Evolutionary conservation across 2,329 filamentous ascomycete genomes (phyloP), one percentile per base, ranked within the genome.

Genomic region (Aspergillus vadensis): DNA sequence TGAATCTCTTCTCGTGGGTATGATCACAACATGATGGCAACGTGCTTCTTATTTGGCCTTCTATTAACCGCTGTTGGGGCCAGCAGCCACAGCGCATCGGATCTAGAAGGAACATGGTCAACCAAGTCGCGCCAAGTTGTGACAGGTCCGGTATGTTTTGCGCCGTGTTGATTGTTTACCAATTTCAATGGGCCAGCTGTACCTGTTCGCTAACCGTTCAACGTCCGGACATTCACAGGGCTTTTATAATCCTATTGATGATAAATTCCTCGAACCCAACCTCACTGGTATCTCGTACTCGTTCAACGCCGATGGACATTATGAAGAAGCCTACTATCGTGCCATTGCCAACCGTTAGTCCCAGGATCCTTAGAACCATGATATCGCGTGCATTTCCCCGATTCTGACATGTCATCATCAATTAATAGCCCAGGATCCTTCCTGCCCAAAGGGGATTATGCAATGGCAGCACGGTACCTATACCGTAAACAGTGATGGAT

Each of bases 401-500:
- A 55, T 64, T 61, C 64, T 69, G 54, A 60, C 62, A 49, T 47
- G 57, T 51, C 14, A 44, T 10, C 19, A 19, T 43, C 25, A 43
- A 17, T 64, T 32, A 57, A 63, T 67, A 88, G 87, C 87, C 47
- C 75, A 77, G 50, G 77, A 82, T 14, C 88, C 88, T 27, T 74
- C 79, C 61, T 91, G 88, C 68, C 85, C 87, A 1, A 80, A 81
- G 57, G 86, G 84, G 8, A 83, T 91, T 51, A 85, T 91, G 80
- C 88, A 91, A 76, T 91, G 86, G 82, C 89, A 91, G 71, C 89
- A 91, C 71, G 89, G 89, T 44, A 85, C 74, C 57, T 90, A 85
- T 71, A 77, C 78, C 5, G 77, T 86, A 65, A 77, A 81, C 47
- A 67, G 77, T 19, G 84, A 89, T 68, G 86, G 86, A 44, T 86